These are phyloP conservation scores for Coemansia sp. DNA, from an alignment of 192 early-diverging fungal genomes.

Conservation along the genomic window DNA sequence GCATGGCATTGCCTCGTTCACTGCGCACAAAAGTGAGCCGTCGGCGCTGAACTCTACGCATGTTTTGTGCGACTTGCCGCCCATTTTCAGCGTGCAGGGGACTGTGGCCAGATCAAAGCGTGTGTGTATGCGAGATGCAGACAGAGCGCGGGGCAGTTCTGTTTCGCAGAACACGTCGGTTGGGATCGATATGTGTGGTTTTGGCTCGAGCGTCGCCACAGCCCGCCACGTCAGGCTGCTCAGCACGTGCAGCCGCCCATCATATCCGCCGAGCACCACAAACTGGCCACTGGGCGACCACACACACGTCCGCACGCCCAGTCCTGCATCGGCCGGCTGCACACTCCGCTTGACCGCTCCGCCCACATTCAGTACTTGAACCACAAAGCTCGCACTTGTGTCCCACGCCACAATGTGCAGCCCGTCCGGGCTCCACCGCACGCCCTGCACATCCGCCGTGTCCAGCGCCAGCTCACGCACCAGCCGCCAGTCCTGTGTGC, in stretches of 20 bases:
- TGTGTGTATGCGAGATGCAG: conserved; percentile 15
- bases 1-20: conserved; percentile 35
- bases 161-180: conserved; percentile 33
- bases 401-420: conserved; percentile 46
- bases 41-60: conserved; percentile 36
- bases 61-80: conserved; percentile 3
- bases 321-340: conserved; percentile 8
- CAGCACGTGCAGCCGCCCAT: conserved; percentile 34
- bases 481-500: conserved; percentile 34
- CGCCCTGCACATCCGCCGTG: conserved; percentile 25
- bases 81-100: conserved; percentile 23
- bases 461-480: conserved; percentile 31
- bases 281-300: conserved; percentile 48
- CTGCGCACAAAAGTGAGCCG: conserved; percentile 28
- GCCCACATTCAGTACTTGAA: conserved; percentile 28
- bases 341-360: conserved; percentile 36
- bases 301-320: conserved; percentile 29
- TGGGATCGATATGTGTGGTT: conserved; percentile 5
- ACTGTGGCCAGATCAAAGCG: conserved; percentile 25
- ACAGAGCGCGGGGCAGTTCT: not conserved
- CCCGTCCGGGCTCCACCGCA: conserved; percentile 47
- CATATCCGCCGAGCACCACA: conserved; percentile 39
- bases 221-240: conserved; percentile 52
- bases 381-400: conserved; percentile 16
- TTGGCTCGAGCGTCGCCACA: conserved; percentile 28